A percentile compares a stretch with the other conserved stretches of the same genome.
These are phyloP conservation scores for Tricholoma bakamatsutake DNA, from an alignment of 768 basidiomycete genomes.

Conservation along the genomic window DNA sequence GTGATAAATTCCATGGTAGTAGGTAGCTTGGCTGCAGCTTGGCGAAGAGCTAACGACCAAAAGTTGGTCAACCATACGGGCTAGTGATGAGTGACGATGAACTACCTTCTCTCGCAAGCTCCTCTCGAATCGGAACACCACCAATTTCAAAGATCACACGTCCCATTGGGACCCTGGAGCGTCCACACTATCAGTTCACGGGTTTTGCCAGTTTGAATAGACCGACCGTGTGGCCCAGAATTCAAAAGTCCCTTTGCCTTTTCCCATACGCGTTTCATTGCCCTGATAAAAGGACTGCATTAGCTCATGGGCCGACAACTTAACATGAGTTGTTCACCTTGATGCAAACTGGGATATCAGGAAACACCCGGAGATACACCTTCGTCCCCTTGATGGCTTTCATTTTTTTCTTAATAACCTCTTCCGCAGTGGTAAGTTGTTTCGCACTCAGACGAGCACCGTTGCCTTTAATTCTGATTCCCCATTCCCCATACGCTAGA, in stretches of 20 bases:
- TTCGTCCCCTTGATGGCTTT: slow-evolving; percentile 87
- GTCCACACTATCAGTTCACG: not conserved
- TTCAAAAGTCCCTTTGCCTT: slow-evolving; percentile 97
- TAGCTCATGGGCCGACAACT: not conserved
- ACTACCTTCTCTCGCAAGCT: slow-evolving; percentile 87
- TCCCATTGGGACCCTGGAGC: slow-evolving; percentile 70
- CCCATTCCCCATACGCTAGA: slow-evolving; percentile 88
- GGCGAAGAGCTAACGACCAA: slow-evolving; percentile 63
- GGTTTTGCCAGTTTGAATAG: not conserved
- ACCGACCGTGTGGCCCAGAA: slow-evolving; percentile 91
- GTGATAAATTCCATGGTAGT: slow-evolving; percentile 84
- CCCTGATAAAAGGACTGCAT: slow-evolving; percentile 46
- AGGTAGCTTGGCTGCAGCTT: slow-evolving; percentile 85
- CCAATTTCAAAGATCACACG: slow-evolving; percentile 94
- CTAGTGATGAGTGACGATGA: not conserved
- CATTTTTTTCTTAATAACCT: slow-evolving; percentile 83
- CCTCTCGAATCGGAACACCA: slow-evolving; percentile 82
- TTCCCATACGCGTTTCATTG: slow-evolving; percentile 99
- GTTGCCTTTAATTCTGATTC: slow-evolving; percentile 80
- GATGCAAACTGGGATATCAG: slow-evolving; percentile 94
- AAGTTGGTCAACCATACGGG: slow-evolving; percentile 1
- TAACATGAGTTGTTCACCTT: slow-evolving; percentile 54
- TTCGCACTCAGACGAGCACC: slow-evolving; percentile 82
- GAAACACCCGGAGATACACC: slow-evolving; percentile 86
- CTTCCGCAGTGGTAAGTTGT: slow-evolving; percentile 82